A percentile compares a stretch with the other conserved stretches of the same genome.
phyloP scores from a whole-genome alignment of 352 stramenopile species.

The Sclerospora graminicola region DNA sequence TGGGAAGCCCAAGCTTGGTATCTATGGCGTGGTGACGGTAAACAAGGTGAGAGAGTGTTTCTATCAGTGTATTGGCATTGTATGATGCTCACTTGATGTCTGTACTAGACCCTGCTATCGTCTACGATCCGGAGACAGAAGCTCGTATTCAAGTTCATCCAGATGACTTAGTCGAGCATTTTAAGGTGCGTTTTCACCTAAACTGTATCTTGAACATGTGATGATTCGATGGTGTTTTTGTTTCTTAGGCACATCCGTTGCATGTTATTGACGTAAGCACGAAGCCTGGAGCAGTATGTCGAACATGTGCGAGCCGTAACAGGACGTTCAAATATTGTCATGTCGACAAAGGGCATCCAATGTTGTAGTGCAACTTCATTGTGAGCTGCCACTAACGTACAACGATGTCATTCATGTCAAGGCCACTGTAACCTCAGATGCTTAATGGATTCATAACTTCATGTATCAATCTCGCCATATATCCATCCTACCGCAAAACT shows the following conservation, averaged over 20 bases:
- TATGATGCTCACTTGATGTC: neutral
- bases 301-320: constrained; percentile 22
- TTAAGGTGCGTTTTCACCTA: constrained; percentile 24
- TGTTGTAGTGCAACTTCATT: constrained; percentile 30
- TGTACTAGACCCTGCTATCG: constrained; percentile 32
- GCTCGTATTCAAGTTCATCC: constrained; percentile 30
- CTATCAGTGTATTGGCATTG: neutral
- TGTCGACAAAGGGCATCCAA: constrained; percentile 60
- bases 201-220: constrained; percentile 1
- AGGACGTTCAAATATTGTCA: constrained; percentile 61
- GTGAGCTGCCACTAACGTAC: neutral
- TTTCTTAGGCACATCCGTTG: constrained; percentile 44
- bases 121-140: constrained; percentile 40
- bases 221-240: constrained; percentile 1
- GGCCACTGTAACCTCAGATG: neutral
- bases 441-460: constrained; percentile 9
- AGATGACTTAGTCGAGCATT: constrained; percentile 41
- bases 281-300: constrained; percentile 32
- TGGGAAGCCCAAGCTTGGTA: constrained; percentile 85
- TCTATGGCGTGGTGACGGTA: constrained; percentile 53
- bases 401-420: too few species aligned
- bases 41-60: constrained; percentile 29
- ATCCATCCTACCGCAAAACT: constrained; percentile 8
- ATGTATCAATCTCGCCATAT: constrained; percentile 10
- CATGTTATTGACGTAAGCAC: constrained; percentile 66